Conservation (phyloP, 768 basidiomycete species). For the Boletus rubropictus region DNA sequence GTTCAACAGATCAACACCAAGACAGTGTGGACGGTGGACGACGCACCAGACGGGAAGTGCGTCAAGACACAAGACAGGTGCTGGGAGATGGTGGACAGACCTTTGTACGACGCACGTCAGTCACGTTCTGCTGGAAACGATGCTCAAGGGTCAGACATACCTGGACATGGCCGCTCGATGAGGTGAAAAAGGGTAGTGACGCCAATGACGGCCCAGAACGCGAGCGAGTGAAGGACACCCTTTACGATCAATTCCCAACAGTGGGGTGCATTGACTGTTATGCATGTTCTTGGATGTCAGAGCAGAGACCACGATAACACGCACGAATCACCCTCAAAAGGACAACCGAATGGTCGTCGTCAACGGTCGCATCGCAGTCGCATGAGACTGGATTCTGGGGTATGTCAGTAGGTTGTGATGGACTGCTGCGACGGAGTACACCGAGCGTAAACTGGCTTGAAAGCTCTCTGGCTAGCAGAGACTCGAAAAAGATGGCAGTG, state of each 20-base stretch:
- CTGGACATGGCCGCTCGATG: not conserved
- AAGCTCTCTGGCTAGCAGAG: conserved; percentile 11
- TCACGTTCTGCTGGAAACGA: not conserved
- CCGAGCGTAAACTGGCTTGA: not conserved
- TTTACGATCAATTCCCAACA: conserved; percentile 14
- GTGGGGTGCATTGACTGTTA: conserved; percentile 15
- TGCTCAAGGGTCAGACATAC: not conserved
- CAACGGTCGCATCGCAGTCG: not conserved
- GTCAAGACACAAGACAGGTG: not conserved
- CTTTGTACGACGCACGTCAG: not conserved
- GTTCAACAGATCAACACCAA: not conserved
- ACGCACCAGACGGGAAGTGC: conserved; percentile 3
- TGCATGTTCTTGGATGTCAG: not conserved
- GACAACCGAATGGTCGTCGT: not conserved
- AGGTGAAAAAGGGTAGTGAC: not conserved
- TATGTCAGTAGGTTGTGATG: not conserved
- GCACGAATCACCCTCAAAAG: conserved; percentile 13
- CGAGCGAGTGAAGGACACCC: conserved; percentile 3
- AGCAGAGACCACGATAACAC: not conserved
- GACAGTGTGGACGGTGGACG: not conserved
- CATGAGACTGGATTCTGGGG: no score
- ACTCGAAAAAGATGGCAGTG: not conserved
- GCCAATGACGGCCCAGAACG: conserved; percentile 6
- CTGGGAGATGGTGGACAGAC: not conserved
- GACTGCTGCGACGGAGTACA: not conserved